Conservation (phyloP, 306 rosid species). For the Mimosa bimucronata region DNA sequence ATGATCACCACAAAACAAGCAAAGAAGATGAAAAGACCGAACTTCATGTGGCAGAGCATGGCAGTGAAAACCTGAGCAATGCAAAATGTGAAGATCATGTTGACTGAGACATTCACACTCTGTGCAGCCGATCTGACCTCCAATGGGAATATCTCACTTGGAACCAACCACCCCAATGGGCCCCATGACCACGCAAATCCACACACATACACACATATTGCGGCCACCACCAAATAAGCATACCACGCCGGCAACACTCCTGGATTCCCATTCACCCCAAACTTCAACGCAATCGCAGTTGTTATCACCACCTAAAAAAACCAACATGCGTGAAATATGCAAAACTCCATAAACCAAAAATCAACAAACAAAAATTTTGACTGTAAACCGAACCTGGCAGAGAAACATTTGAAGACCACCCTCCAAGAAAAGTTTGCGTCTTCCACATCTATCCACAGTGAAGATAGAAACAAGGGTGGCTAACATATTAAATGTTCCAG, state of each 20-base stretch:
- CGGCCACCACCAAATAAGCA: background rate
- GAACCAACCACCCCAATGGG: background rate
- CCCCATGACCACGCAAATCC: constrained; percentile 2
- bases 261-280: constrained; percentile 48
- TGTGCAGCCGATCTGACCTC: background rate
- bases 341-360: background rate
- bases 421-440: background rate
- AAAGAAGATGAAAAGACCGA: background rate
- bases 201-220: constrained; percentile 31
- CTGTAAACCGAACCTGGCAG: too few relatives aligned
- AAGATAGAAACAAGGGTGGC: background rate
- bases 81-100: background rate
- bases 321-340: background rate
- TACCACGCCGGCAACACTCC: constrained; percentile 39
- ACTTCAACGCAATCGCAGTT: constrained; percentile 31
- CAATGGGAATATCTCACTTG: background rate
- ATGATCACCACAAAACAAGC: background rate
- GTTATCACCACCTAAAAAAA: constrained; percentile 41
- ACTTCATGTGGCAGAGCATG: background rate
- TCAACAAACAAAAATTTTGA: too few relatives aligned
- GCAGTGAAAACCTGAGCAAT: background rate
- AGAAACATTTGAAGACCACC: background rate
- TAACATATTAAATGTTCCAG: background rate
- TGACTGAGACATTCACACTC: background rate
- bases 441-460: background rate